Conservation (phyloP, 768 basidiomycete genomes). For the Arthromyces matolae region DNA sequence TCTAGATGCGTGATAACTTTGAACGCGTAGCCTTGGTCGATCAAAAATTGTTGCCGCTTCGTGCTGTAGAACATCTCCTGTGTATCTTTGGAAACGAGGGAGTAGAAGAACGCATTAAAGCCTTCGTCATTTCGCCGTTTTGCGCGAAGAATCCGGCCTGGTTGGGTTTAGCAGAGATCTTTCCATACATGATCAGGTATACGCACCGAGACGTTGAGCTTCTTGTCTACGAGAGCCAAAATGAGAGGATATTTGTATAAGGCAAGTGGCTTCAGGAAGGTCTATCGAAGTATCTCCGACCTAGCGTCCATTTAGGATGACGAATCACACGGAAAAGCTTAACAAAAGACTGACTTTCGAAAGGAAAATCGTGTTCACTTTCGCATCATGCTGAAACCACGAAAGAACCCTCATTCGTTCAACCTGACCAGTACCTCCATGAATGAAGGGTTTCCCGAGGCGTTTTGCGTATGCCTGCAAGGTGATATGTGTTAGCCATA, state of each 20-base stretch:
- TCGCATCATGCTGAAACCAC: constrained; percentile 92
- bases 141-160: constrained; percentile 93
- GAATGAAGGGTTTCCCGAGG: constrained; percentile 90
- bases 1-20: constrained; percentile 98
- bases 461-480: constrained; percentile 88
- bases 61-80: constrained; percentile 99
- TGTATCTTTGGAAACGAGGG: constrained; percentile 97
- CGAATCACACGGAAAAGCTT: neutral
- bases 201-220: constrained; percentile 86
- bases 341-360: constrained; percentile 66
- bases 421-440: constrained; percentile 91
- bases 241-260: constrained; percentile 99
- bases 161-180: too few species aligned
- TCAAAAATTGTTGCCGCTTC: constrained; percentile 96
- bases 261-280: constrained; percentile 96
- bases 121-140: constrained; percentile 98
- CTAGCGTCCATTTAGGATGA: constrained; percentile 32
- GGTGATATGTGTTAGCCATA: constrained; percentile 1
- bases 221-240: constrained; percentile 98
- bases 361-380: constrained; percentile 96
- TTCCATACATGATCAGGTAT: constrained; percentile 6
- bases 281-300: constrained; percentile 99
- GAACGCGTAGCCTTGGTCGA: constrained; percentile 99
- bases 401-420: constrained; percentile 95
- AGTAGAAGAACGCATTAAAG: constrained; percentile 99